Conservation (phyloP, 192 early-diverging fungal genomes). For the Mortierella hygrophila region DNA sequence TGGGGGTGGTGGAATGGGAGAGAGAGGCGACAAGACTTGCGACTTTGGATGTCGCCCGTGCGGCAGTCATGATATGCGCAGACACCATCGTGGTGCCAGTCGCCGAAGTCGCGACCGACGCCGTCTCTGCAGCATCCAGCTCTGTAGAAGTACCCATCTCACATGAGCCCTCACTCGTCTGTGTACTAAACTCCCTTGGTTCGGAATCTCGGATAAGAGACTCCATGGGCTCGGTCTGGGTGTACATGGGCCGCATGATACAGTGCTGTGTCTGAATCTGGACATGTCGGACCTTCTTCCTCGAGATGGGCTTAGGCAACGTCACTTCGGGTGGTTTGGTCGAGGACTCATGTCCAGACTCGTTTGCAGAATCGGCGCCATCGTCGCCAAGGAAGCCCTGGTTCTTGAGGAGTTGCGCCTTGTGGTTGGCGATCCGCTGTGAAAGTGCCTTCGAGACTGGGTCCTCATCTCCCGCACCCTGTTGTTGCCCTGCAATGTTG, state of each 20-base stretch:
- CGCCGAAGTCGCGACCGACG: neutral
- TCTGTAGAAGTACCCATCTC: neutral
- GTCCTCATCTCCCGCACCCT: constrained; percentile 6
- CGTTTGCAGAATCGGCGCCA: neutral
- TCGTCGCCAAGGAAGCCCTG: neutral
- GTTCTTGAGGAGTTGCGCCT: constrained; percentile 20
- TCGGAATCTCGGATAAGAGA: constrained; percentile 6
- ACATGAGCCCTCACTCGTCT: constrained; percentile 9
- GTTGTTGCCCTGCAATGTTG: constrained; percentile 22
- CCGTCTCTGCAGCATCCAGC: neutral
- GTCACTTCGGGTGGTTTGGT: constrained; percentile 4
- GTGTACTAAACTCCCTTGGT: constrained; percentile 26
- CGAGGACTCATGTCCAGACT: neutral
- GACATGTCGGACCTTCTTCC: constrained; percentile 51
- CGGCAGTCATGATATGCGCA: neutral
- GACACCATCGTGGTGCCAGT: neutral
- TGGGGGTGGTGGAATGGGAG: neutral
- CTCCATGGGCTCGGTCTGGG: constrained; percentile 38
- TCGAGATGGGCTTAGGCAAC: constrained; percentile 19
- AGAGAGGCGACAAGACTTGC: constrained; percentile 7
- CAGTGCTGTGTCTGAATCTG: constrained; percentile 56
- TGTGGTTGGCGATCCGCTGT: constrained; percentile 35
- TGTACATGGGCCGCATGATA: constrained; percentile 48
- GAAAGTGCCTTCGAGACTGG: constrained; percentile 17
- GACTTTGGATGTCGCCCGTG: neutral